phyloP scores from a whole-genome alignment of 495 filamentous ascomycete genomes.

The Aspergillus saccharolyticus region DNA sequence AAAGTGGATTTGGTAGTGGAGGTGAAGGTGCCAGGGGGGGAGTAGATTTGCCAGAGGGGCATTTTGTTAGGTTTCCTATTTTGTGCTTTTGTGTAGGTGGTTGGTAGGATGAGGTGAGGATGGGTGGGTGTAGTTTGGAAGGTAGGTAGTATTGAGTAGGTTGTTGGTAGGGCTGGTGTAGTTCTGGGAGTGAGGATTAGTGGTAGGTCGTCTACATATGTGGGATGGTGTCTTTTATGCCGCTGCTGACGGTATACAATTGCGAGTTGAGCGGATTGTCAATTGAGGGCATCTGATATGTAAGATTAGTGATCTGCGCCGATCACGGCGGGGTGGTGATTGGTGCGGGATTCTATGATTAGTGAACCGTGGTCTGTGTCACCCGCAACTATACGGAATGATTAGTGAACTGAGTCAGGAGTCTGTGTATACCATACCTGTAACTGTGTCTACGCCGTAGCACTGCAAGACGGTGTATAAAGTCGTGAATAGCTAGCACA shows the following conservation, averaged over 20 bases:
- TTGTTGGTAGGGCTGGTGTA: neutral
- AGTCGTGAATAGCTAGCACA: neutral
- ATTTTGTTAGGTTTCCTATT: conserved; percentile 15
- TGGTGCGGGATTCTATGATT: neutral
- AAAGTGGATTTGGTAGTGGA: conserved; percentile 15
- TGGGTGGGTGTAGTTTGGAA: neutral
- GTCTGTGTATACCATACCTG: too few species aligned
- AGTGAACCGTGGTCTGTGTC: neutral
- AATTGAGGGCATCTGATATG: too few species aligned
- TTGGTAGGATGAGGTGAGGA: neutral
- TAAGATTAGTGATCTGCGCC: neutral
- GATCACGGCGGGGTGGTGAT: neutral
- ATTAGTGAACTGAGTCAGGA: neutral
- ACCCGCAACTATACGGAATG: neutral
- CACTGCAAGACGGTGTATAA: neutral
- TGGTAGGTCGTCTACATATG: too few species aligned
- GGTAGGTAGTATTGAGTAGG: neutral
- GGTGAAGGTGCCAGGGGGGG: conserved; percentile 15
- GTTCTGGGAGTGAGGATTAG: neutral
- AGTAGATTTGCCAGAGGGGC: conserved; percentile 32
- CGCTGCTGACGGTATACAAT: too few species aligned
- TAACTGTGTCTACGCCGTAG: too few species aligned
- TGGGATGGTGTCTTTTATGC: too few species aligned
- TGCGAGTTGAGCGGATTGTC: too few species aligned
- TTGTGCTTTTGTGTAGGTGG: neutral